Evolutionary conservation across 768 basidiomycete genomes (phyloP).

Genomic region (Tricholoma matsutake): DNA sequence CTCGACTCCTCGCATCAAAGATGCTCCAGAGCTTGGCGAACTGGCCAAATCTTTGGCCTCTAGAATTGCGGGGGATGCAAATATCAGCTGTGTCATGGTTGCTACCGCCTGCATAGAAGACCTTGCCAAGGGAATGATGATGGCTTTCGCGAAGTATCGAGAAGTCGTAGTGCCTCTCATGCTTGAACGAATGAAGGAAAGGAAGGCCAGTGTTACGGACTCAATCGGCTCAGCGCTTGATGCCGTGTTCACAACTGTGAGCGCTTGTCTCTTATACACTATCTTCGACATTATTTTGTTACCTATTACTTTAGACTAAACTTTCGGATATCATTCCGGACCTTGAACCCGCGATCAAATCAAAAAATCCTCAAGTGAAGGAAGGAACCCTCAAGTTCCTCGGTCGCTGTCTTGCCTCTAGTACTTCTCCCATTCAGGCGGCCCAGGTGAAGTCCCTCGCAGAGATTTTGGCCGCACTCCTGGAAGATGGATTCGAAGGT

Average conservation of each 20-base stretch:
- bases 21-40: slow-evolving; percentile 74
- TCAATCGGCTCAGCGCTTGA: slow-evolving; percentile 85
- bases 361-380: slow-evolving; percentile 97
- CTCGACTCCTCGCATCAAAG: slow-evolving; percentile 72
- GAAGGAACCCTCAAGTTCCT: slow-evolving; percentile 90
- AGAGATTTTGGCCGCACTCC: slow-evolving; percentile 66
- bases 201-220: slow-evolving; percentile 89
- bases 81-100: slow-evolving; percentile 91
- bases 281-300: slow-evolving; percentile 10
- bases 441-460: slow-evolving; percentile 80
- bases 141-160: slow-evolving; percentile 69
- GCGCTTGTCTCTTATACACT: slow-evolving; percentile 22
- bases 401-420: slow-evolving; percentile 69
- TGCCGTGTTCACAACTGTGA: slow-evolving; percentile 80
- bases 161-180: slow-evolving; percentile 71
- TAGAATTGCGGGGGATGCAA: slow-evolving; percentile 85
- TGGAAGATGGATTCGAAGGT: slow-evolving; percentile 88
- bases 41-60: slow-evolving; percentile 72
- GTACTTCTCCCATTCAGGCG: slow-evolving; percentile 65
- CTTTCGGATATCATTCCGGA: slow-evolving; percentile 83
- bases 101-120: slow-evolving; percentile 85
- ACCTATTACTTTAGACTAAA: slow-evolving; percentile 50
- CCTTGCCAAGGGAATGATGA: slow-evolving; percentile 79
- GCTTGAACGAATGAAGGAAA: slow-evolving; percentile 90
- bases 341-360: slow-evolving; percentile 68